These are phyloP conservation scores for Coniella vitis DNA, from an alignment of 2,329 filamentous ascomycete species.

Conservation along the genomic window DNA sequence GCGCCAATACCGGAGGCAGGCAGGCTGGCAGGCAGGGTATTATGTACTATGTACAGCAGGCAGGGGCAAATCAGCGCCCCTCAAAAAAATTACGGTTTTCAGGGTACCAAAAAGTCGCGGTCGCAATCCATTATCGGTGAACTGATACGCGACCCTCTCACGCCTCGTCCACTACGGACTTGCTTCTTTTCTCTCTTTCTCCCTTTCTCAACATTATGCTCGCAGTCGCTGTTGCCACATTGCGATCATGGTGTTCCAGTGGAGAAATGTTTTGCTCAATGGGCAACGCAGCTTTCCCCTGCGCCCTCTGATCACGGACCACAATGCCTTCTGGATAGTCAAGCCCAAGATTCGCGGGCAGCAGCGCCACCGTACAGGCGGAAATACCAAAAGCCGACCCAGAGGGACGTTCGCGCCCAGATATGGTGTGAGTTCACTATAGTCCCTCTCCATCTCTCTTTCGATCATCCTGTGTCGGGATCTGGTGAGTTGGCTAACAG, in stretches of 20 bases:
- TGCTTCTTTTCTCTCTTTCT: neutral
- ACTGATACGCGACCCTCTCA: neutral
- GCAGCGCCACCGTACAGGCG: neutral
- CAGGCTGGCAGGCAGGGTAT: neutral
- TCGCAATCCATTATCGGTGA: neutral
- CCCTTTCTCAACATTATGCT: conserved; percentile 9
- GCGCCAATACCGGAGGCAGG: too few species aligned
- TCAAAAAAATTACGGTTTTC: conserved; percentile 9
- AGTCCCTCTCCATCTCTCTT: too few species aligned
- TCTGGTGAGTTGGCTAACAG: too few species aligned
- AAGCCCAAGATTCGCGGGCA: too few species aligned
- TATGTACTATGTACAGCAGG: neutral
- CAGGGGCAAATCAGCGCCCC: conserved; percentile 1
- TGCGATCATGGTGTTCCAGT: conserved; percentile 14
- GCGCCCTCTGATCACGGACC: conserved; percentile 1
- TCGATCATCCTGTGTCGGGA: too few species aligned
- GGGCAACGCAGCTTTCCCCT: conserved; percentile 10
- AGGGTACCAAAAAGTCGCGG: neutral
- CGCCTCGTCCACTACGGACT: neutral
- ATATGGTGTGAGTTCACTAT: too few species aligned
- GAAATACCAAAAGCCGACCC: too few species aligned
- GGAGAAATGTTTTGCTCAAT: conserved; percentile 14
- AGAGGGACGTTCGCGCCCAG: too few species aligned
- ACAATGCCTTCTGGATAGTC: neutral
- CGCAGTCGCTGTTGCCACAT: neutral